These are phyloP conservation scores for Bertia moriformis DNA, from an alignment of 2,329 filamentous ascomycete genomes.

Conservation along the genomic window DNA sequence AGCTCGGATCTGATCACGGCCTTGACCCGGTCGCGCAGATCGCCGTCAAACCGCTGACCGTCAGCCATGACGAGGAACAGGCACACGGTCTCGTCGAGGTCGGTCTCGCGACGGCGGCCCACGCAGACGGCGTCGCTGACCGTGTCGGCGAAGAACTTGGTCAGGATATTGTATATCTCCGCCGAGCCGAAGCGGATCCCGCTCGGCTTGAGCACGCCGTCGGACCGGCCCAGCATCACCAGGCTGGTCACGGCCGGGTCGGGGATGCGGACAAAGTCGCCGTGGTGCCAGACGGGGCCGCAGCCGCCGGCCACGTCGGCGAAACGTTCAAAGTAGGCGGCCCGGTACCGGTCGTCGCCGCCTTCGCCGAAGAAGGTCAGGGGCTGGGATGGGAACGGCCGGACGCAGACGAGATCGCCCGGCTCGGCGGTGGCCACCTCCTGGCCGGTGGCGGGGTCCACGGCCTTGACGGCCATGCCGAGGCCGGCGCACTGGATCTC, in stretches of 20 bases:
- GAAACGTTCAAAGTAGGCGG: constrained; percentile 81
- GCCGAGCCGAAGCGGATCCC: constrained; percentile 86
- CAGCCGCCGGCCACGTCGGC: constrained; percentile 20
- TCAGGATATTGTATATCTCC: constrained; percentile 90
- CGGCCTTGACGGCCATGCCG: constrained; percentile 60
- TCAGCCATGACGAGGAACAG: constrained; percentile 70
- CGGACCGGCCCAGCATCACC: constrained; percentile 80
- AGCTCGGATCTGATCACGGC: constrained; percentile 59
- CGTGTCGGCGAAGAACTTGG: constrained; percentile 64
- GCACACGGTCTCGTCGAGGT: constrained; percentile 74
- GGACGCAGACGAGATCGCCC: constrained; percentile 76
- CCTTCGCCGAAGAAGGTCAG: constrained; percentile 70
- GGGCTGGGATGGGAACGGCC: constrained; percentile 81
- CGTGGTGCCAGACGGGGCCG: constrained; percentile 71
- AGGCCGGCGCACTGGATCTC: constrained; percentile 68
- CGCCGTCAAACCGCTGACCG: constrained; percentile 37
- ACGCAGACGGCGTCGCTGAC: constrained; percentile 81
- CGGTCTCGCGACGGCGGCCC: constrained; percentile 55
- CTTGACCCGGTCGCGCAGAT: constrained; percentile 51
- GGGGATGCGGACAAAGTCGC: constrained; percentile 63
- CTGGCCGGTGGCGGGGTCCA: constrained; percentile 40
- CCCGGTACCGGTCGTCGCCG: constrained; percentile 63
- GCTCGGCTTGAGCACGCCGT: constrained; percentile 82
- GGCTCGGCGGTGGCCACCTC: constrained; percentile 47
- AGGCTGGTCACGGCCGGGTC: constrained; percentile 62